Conservation (phyloP, 768 basidiomycete genomes). For the Termitomyces bulborhizus region DNA sequence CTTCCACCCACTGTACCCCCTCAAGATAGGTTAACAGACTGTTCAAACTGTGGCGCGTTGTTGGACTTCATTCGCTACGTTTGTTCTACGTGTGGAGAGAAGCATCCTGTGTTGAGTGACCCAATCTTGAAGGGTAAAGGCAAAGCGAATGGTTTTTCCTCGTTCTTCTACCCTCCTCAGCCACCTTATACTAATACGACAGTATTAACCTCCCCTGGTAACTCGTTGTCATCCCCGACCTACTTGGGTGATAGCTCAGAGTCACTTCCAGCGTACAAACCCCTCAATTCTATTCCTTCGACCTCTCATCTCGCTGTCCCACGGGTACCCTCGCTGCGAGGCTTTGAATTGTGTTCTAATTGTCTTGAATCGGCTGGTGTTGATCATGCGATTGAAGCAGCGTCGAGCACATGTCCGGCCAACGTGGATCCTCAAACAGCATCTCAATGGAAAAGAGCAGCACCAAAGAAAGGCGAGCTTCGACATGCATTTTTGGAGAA, state of each 20-base stretch:
- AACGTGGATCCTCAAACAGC: conserved; percentile 47
- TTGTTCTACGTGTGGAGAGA: conserved; percentile 84
- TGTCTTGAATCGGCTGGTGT: conserved; percentile 80
- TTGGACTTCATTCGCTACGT: conserved; percentile 87
- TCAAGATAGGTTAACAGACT: conserved; percentile 63
- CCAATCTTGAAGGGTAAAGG: conserved; percentile 44
- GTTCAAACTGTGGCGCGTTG: conserved; percentile 72
- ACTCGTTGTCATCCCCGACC: conserved; percentile 29
- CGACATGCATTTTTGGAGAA: conserved; percentile 86
- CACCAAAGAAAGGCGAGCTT: conserved; percentile 70
- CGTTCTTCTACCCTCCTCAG: conserved; percentile 27
- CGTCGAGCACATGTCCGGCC: conserved; percentile 42
- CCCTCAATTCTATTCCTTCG: conserved; percentile 36
- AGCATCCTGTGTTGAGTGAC: conserved; percentile 34
- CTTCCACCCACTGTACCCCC: conserved; percentile 44
- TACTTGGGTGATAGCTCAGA: conserved; percentile 24
- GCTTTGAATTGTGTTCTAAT: conserved; percentile 80
- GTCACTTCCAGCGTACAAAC: conserved; percentile 26
- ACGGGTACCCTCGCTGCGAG: conserved; percentile 23
- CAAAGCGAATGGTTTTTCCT: conserved; percentile 24
- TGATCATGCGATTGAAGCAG: conserved; percentile 64
- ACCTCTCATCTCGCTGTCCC: conserved; percentile 20
- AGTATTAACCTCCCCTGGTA: conserved; percentile 12
- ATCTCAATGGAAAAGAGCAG: conserved; percentile 59
- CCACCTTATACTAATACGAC: conserved; percentile 24